phyloP scores from a whole-genome alignment of 1,284 basidiomycete genomes.

The Ceratorhiza oryzae-sativae region DNA sequence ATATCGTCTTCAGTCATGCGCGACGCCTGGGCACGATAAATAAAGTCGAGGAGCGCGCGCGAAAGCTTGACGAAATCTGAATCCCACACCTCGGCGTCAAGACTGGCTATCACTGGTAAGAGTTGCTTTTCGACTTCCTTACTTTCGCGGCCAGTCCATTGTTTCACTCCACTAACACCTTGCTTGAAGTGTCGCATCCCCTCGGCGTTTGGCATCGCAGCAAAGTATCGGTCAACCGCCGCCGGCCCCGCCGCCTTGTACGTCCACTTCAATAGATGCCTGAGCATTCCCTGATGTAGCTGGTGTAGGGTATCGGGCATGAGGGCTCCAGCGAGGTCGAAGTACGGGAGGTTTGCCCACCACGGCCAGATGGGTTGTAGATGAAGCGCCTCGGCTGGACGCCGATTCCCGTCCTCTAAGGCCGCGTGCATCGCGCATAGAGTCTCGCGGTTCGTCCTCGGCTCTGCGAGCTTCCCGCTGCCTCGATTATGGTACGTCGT shows the following conservation, averaged over 20 bases:
- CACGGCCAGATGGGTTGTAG: slow-evolving; percentile 3
- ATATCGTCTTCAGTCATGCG: slow-evolving; percentile 25
- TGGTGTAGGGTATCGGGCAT: slow-evolving; percentile 23
- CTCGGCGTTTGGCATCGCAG: background rate
- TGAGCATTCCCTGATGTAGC: slow-evolving; percentile 10
- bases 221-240: background rate
- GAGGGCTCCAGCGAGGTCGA: background rate
- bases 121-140: slow-evolving; percentile 16
- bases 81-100: background rate
- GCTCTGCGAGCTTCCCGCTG: background rate
- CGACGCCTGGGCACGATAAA: slow-evolving; percentile 43
- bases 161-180: background rate
- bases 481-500: background rate
- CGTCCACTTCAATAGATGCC: background rate
- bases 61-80: slow-evolving; percentile 11
- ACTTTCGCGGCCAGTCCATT: slow-evolving; percentile 27
- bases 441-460: background rate
- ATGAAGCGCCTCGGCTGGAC: background rate
- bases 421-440: background rate
- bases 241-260: background rate
- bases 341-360: slow-evolving; percentile 17
- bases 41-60: slow-evolving; percentile 51
- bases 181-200: slow-evolving; percentile 14
- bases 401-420: background rate
- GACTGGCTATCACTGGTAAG: background rate